Conservation (phyloP, 2,329 filamentous ascomycete genomes). For the Aureobasidium namibiae region DNA sequence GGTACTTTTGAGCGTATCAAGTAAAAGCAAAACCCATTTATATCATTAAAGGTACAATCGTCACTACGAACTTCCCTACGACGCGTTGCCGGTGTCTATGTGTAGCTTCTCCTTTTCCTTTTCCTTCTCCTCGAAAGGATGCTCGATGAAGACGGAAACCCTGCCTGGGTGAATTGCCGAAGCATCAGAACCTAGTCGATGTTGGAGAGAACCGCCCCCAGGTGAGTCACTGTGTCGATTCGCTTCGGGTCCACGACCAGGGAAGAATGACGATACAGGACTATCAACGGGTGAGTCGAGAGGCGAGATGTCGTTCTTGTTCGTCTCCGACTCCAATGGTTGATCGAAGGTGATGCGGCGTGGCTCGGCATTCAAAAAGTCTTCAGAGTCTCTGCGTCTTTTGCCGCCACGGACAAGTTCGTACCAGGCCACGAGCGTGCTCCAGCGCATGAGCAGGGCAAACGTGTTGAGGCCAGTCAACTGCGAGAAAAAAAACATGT, state of each 20-base stretch:
- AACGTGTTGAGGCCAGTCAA: slow-evolving; percentile 73
- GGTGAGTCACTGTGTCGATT: background rate
- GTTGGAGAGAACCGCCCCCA: background rate
- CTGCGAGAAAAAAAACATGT: slow-evolving; percentile 35
- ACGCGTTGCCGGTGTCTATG: background rate
- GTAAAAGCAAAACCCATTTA: no score
- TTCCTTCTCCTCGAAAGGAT: background rate
- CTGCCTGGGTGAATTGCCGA: background rate
- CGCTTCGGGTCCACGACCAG: background rate
- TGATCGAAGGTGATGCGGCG: slow-evolving; percentile 4
- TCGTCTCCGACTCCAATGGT: background rate
- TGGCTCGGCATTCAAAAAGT: background rate
- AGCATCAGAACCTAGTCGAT: background rate
- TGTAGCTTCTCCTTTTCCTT: background rate
- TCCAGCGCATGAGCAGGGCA: slow-evolving; percentile 63
- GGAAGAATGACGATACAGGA: background rate
- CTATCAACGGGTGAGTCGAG: background rate
- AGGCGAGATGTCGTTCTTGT: slow-evolving; percentile 1
- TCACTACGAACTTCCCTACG: background rate
- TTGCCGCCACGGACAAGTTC: slow-evolving; percentile 41
- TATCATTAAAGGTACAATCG: background rate
- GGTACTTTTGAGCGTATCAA: no score
- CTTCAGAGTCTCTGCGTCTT: background rate
- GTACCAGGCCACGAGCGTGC: slow-evolving; percentile 69
- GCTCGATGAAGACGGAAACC: background rate